These are phyloP conservation scores for Tricholoma hemisulphureum DNA, from an alignment of 768 basidiomycete genomes.

Conservation along the genomic window DNA sequence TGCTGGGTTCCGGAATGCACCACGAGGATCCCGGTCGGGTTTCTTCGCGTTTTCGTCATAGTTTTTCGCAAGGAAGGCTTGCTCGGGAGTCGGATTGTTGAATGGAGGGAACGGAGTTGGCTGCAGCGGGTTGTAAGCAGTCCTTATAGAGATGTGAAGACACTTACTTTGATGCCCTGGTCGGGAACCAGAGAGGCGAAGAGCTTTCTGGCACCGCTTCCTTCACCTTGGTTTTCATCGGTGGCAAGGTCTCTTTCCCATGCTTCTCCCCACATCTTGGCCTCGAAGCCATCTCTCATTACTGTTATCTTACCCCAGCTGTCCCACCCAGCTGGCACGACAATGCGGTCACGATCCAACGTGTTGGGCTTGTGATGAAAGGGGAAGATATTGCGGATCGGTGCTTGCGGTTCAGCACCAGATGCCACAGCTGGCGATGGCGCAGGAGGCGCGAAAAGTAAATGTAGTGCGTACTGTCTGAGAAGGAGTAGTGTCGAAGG, in stretches of 20 bases:
- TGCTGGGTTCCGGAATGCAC: constrained; percentile 77
- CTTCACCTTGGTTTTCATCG: constrained; percentile 40
- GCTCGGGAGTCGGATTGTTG: constrained; percentile 83
- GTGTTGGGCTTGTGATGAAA: constrained; percentile 88
- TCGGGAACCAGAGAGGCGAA: constrained; percentile 75
- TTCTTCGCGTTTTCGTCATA: constrained; percentile 92
- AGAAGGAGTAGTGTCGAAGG: constrained; percentile 74
- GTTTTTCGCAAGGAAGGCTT: constrained; percentile 86
- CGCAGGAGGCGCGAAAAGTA: constrained; percentile 76
- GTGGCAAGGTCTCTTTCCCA: constrained; percentile 72
- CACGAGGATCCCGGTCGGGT: constrained; percentile 84
- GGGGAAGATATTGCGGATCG: constrained; percentile 77
- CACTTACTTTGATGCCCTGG: constrained; percentile 66
- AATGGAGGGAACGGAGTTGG: constrained; percentile 68
- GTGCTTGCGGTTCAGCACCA: constrained; percentile 65
- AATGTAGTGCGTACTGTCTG: constrained; percentile 80
- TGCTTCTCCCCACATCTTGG: constrained; percentile 72
- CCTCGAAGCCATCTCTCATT: constrained; percentile 88
- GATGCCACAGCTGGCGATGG: constrained; percentile 57
- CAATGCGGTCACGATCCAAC: constrained; percentile 87
- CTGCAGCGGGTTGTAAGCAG: constrained; percentile 30
- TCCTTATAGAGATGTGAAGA: neutral
- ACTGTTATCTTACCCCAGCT: constrained; percentile 95
- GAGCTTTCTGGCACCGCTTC: constrained; percentile 64
- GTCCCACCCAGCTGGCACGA: constrained; percentile 97